phyloP scores from a whole-genome alignment of 2,329 filamentous ascomycete genomes.

The Colletotrichum sp. region DNA sequence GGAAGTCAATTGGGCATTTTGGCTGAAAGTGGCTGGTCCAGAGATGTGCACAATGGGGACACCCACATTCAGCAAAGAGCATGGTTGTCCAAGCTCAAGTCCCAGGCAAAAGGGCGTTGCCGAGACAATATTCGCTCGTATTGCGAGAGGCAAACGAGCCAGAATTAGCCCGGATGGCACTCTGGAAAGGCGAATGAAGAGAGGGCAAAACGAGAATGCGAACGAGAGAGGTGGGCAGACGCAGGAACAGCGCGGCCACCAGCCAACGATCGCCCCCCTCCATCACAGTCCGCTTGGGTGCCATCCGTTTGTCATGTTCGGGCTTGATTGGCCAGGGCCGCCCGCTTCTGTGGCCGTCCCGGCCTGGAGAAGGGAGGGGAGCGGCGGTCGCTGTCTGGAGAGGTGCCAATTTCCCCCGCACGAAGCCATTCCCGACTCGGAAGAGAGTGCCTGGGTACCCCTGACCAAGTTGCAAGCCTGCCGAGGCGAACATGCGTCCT shows the following conservation, averaged over 20 bases:
- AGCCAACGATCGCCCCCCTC: neutral
- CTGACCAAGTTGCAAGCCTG: neutral
- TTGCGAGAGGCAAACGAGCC: neutral
- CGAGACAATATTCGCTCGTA: neutral
- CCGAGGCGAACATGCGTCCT: neutral
- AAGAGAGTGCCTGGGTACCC: neutral
- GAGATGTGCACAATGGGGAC: neutral
- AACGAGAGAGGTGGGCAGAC: neutral
- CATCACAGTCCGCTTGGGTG: neutral
- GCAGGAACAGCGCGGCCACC: constrained; percentile 11
- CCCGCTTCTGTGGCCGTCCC: neutral
- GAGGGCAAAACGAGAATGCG: neutral
- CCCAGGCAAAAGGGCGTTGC: neutral
- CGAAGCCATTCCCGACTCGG: constrained; percentile 4
- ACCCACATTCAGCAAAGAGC: neutral
- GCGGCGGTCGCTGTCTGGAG: neutral
- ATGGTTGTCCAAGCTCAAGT: neutral
- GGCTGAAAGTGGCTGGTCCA: neutral
- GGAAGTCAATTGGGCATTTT: neutral
- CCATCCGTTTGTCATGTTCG: constrained; percentile 1
- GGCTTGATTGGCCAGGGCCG: constrained; percentile 1
- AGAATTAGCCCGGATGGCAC: neutral
- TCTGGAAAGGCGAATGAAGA: neutral
- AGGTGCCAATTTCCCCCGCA: constrained; percentile 15
- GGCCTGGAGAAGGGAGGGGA: neutral